Evolutionary conservation across 352 stramenopile species (phyloP).

Genomic region (Pythium sukuiense): DNA sequence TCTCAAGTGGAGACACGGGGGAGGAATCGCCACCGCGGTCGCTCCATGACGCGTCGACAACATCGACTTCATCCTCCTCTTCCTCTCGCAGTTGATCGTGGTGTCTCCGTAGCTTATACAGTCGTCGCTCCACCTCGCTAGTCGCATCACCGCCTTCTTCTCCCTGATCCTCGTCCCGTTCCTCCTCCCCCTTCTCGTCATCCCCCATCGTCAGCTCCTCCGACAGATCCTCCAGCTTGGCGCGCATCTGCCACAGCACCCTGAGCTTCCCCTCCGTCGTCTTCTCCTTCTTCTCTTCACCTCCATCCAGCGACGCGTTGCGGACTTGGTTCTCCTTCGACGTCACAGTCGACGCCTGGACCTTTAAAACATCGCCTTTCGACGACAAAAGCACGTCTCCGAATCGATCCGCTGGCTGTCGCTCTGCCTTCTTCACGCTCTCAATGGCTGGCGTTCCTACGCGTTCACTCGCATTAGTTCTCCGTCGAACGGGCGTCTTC

Average conservation of each 20-base stretch:
- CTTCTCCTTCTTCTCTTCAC: background rate
- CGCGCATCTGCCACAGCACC: conserved; percentile 11
- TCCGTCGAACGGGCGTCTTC: background rate
- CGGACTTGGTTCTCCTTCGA: conserved; percentile 18
- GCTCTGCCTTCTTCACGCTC: background rate
- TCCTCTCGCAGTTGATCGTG: background rate
- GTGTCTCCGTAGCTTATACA: background rate
- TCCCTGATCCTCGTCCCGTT: background rate
- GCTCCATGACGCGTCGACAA: background rate
- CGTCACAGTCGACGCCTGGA: background rate
- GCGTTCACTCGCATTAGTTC: background rate
- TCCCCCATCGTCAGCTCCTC: conserved; percentile 7
- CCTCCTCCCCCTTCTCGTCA: conserved; percentile 2
- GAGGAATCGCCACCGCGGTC: background rate
- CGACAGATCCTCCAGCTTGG: conserved; percentile 12
- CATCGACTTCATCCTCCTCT: background rate
- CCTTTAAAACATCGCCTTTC: background rate
- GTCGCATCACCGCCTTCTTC: background rate
- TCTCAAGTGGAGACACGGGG: background rate
- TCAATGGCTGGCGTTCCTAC: background rate
- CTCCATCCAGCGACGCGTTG: background rate
- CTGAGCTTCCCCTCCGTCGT: conserved; percentile 10
- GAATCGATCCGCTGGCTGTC: conserved; percentile 34
- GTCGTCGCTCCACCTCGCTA: background rate
- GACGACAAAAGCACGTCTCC: conserved; percentile 40